These are phyloP conservation scores for Knoxia roxburghii DNA, from an alignment of 257 asterid genomes.

Conservation along the genomic window DNA sequence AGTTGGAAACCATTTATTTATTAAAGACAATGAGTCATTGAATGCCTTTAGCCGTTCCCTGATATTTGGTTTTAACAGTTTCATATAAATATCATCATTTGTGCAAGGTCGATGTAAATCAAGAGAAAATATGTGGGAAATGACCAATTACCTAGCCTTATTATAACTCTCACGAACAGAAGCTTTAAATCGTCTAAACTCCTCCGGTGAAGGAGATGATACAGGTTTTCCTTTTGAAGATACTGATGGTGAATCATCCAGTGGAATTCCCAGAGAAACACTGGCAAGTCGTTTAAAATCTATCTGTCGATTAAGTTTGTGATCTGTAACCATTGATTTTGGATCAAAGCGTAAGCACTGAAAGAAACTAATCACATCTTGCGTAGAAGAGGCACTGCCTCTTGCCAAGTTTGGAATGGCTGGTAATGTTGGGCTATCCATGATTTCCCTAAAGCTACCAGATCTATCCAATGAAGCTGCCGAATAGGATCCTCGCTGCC, in stretches of 20 bases:
- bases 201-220: conserved; percentile 65
- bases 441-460: conserved; percentile 61
- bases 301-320: conserved; percentile 63
- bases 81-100: conserved; percentile 15
- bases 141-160: conserved; percentile 64
- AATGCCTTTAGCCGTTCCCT: conserved; percentile 91
- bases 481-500: conserved; percentile 66
- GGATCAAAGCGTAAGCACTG: conserved; percentile 88
- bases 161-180: conserved; percentile 65
- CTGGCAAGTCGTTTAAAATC: conserved; percentile 75
- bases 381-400: conserved; percentile 58
- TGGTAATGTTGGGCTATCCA: conserved; percentile 69
- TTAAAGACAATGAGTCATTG: conserved; percentile 70
- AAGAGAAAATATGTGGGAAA: conserved; percentile 8
- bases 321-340: conserved; percentile 70
- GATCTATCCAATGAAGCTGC: conserved; percentile 74
- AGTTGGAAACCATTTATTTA: conserved; percentile 79
- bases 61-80: conserved; percentile 26
- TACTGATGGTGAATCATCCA: conserved; percentile 56
- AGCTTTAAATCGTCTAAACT: conserved; percentile 67
- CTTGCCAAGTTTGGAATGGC: conserved; percentile 75
- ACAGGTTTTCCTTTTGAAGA: conserved; percentile 50
- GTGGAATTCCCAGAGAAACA: conserved; percentile 67
- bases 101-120: conserved; percentile 17
- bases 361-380: conserved; percentile 67